Evolutionary conservation across 2,329 filamentous ascomycete genomes (phyloP).

Genomic region (Lasiodiplodia theobromae): DNA sequence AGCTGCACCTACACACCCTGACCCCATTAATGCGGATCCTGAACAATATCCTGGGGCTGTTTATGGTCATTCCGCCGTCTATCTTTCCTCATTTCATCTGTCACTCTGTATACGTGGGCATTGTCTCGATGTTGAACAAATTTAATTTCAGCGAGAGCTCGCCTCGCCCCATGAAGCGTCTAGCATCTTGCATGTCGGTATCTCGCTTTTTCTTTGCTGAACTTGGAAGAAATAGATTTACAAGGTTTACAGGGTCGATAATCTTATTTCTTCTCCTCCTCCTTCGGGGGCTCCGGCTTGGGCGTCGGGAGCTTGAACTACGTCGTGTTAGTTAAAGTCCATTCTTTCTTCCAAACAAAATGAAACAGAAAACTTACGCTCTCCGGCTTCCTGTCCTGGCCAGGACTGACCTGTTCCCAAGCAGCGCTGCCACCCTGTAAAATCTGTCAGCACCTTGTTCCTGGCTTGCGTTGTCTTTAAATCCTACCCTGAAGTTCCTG

Average conservation of each 20-base stretch:
- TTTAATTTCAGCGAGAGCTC: conserved; percentile 1
- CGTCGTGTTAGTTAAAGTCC: conserved; percentile 28
- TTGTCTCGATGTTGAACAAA: conserved; percentile 1
- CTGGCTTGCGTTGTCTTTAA: background rate
- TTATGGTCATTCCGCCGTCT: background rate
- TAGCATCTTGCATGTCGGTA: conserved; percentile 15
- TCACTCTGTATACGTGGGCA: background rate
- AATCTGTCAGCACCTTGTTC: background rate
- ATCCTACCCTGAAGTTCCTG: conserved; percentile 93
- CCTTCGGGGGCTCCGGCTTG: conserved; percentile 86
- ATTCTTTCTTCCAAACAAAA: background rate
- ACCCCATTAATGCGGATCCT: background rate
- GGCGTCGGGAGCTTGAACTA: conserved; percentile 93
- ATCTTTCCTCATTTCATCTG: background rate
- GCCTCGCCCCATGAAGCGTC: background rate
- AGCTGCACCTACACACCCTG: background rate
- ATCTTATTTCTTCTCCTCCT: conserved; percentile 71
- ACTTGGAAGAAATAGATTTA: conserved; percentile 27
- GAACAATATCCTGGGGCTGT: background rate
- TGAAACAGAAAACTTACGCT: conserved; percentile 52
- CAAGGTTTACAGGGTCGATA: conserved; percentile 8
- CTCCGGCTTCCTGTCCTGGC: conserved; percentile 80
- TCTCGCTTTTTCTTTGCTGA: conserved; percentile 13
- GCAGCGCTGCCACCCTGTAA: conserved; percentile 40
- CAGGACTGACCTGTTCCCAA: conserved; percentile 74